These are phyloP conservation scores for Fusarium tanahbumbuense DNA, from an alignment of 2,329 filamentous ascomycete genomes.

Conservation along the genomic window DNA sequence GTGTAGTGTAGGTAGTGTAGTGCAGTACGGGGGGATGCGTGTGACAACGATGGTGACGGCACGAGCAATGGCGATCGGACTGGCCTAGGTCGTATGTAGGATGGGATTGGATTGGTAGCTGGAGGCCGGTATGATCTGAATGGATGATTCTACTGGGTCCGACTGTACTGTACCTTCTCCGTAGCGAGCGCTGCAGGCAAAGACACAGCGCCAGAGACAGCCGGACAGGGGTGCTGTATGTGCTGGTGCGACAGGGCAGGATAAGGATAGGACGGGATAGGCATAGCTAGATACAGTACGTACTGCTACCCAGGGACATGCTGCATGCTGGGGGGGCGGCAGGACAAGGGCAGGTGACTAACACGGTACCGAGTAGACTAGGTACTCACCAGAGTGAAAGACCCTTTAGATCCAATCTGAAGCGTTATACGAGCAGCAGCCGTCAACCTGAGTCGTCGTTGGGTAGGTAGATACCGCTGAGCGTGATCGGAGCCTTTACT, in stretches of 20 bases:
- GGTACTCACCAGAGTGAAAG: background rate
- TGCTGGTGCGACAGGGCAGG: conserved; percentile 37
- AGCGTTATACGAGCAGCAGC: conserved; percentile 40
- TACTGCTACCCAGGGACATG: background rate
- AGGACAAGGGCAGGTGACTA: conserved; percentile 46
- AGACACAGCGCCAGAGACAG: background rate
- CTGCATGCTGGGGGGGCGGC: conserved; percentile 19
- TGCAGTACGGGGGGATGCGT: conserved; percentile 29
- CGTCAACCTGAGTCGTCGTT: conserved; percentile 36
- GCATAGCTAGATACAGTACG: conserved; percentile 28
- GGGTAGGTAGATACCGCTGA: conserved; percentile 5
- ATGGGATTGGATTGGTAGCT: conserved; percentile 15
- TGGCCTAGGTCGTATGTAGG: conserved; percentile 3
- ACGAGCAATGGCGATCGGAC: conserved; percentile 39
- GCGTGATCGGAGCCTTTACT: conserved; percentile 42
- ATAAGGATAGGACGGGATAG: conserved; percentile 35
- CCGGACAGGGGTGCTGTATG: conserved; percentile 23
- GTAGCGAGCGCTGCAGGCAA: conserved; percentile 22
- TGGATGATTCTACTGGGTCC: conserved; percentile 26
- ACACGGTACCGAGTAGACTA: conserved; percentile 24
- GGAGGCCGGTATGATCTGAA: conserved; percentile 25
- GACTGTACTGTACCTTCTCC: conserved; percentile 2
- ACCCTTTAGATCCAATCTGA: conserved; percentile 33
- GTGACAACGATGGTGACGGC: conserved; percentile 42
- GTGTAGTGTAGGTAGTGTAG: background rate